A percentile compares a stretch with the other conserved stretches of the same genome.
These are phyloP conservation scores for Caryopteris hybrid DNA, from an alignment of 305 asterid species.

Conservation along the genomic window DNA sequence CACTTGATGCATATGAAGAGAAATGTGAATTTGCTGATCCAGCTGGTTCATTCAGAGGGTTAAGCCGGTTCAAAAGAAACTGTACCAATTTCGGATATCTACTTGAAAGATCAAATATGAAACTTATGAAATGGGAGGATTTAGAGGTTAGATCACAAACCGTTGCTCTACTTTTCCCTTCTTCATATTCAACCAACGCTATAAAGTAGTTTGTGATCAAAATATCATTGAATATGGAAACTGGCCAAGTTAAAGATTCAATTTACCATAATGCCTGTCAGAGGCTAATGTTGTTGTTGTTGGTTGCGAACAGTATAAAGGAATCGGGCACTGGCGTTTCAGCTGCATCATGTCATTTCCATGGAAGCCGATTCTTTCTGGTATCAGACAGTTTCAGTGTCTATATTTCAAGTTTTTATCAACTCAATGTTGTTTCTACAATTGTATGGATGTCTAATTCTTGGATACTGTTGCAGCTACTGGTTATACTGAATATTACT, in stretches of 20 bases:
- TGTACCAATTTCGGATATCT: slow-evolving; percentile 88
- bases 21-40: slow-evolving; percentile 97
- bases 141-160: slow-evolving; percentile 47
- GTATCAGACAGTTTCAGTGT: slow-evolving; percentile 19
- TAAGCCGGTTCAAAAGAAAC: slow-evolving; percentile 73
- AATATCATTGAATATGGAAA: not conserved
- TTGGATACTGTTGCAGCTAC: slow-evolving; percentile 62
- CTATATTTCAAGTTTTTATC: not conserved
- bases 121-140: slow-evolving; percentile 93
- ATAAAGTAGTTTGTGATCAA: not conserved
- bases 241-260: not conserved
- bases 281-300: not conserved
- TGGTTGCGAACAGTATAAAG: slow-evolving; percentile 55
- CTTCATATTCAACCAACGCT: not conserved
- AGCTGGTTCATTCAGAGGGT: slow-evolving; percentile 84
- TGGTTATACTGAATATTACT: slow-evolving; percentile 91
- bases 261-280: no score
- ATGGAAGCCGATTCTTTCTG: slow-evolving; percentile 96
- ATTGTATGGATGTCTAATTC: not conserved
- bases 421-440: not conserved
- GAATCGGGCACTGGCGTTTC: slow-evolving; percentile 94
- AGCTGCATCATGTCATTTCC: slow-evolving; percentile 84
- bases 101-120: slow-evolving; percentile 66
- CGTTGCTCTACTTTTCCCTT: not conserved
- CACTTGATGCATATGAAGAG: slow-evolving; percentile 76